Conservation (phyloP, 2,329 filamentous ascomycete genomes). For the Epichloe gansuensis region DNA sequence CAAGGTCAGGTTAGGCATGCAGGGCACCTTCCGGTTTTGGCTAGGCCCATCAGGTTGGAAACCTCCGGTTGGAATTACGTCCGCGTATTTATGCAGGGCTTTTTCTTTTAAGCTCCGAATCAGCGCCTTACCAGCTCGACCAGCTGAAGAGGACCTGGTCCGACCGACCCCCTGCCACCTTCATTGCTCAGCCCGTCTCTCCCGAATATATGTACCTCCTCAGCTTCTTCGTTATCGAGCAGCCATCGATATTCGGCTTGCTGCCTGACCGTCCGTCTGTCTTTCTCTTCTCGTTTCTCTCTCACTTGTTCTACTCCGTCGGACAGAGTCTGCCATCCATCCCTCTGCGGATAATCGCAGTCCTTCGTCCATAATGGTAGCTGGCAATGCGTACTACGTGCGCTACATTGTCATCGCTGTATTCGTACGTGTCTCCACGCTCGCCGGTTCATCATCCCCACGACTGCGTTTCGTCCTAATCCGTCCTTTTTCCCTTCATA, state of each 20-base stretch:
- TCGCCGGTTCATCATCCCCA: background rate
- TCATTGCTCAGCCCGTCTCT: no score
- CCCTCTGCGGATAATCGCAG: background rate
- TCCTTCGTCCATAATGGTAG: conserved; percentile 38
- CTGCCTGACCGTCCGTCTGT: background rate
- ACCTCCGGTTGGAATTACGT: no score
- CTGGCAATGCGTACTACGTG: conserved; percentile 61
- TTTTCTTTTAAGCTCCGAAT: no score
- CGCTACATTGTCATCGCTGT: conserved; percentile 71
- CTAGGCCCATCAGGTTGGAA: no score
- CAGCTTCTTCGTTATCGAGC: background rate
- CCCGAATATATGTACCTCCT: no score
- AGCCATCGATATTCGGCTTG: background rate
- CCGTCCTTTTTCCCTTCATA: conserved; percentile 14
- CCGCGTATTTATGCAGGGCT: no score
- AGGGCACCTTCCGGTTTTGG: no score
- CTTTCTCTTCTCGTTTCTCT: background rate
- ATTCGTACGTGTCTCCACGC: conserved; percentile 48
- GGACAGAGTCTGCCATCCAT: background rate
- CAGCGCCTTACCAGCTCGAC: no score
- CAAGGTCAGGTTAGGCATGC: no score
- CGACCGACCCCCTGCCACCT: no score
- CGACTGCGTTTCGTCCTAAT: background rate
- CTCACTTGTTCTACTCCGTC: background rate
- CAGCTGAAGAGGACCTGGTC: no score